phyloP scores from a whole-genome alignment of 164 flowering plant species.

The Vitis labrusca region DNA sequence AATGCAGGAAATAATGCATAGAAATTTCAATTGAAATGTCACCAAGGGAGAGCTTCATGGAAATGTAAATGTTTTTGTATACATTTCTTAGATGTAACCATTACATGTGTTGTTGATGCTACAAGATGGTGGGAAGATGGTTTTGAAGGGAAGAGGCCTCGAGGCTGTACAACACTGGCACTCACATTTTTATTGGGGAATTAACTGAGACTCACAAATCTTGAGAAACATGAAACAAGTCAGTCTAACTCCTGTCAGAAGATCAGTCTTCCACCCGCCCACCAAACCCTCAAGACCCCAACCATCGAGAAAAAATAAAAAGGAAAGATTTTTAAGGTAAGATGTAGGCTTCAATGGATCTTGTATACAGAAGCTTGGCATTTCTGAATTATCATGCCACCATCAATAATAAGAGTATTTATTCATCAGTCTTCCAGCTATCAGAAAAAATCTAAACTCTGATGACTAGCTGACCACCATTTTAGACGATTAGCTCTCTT shows the following conservation, averaged over 20 bases:
- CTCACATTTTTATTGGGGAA: conserved; percentile 6
- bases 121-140: neutral
- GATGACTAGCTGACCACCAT: neutral
- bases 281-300: too few species aligned
- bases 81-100: conserved; percentile 8
- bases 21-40: too few species aligned
- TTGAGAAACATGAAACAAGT: neutral
- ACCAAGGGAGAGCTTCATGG: neutral
- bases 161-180: conserved; percentile 17
- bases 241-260: conserved; percentile 1
- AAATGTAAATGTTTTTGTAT: neutral
- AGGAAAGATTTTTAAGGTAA: neutral
- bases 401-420: neutral
- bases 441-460: conserved; percentile 2
- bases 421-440: conserved; percentile 5
- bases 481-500: conserved; percentile 1
- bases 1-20: too few species aligned
- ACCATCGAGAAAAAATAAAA: neutral
- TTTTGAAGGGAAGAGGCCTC: neutral
- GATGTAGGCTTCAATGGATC: conserved; percentile 4
- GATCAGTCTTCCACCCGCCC: neutral
- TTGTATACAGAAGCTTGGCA: conserved; percentile 1
- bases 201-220: neutral
- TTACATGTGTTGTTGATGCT: conserved; percentile 6
- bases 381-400: neutral